Conservation (phyloP, 1,284 basidiomycete species). For the Tylopilus sp. region DNA sequence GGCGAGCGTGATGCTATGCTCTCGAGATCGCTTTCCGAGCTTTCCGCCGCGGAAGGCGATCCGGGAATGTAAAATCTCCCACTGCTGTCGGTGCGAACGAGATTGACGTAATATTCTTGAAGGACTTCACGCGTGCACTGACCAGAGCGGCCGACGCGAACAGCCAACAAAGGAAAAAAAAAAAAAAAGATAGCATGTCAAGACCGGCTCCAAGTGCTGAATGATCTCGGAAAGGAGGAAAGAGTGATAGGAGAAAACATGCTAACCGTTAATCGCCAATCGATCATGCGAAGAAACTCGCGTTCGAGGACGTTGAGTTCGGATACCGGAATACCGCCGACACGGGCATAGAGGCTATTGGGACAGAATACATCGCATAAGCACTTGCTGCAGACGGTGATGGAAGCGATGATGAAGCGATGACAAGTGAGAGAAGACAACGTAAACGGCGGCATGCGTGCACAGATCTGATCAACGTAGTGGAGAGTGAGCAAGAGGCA, state of each 20-base stretch:
- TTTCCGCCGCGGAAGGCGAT: conserved; percentile 16
- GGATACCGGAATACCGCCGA: conserved; percentile 85
- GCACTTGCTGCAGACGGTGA: conserved; percentile 86
- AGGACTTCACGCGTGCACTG: conserved; percentile 79
- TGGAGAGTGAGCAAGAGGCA: conserved; percentile 87
- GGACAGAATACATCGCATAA: conserved; percentile 93
- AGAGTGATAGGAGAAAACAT: conserved; percentile 22
- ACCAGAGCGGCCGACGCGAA: conserved; percentile 14
- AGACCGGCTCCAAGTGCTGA: conserved; percentile 22
- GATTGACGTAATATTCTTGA: conserved; percentile 82
- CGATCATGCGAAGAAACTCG: conserved; percentile 86
- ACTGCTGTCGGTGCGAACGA: conserved; percentile 71
- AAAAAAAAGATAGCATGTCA: conserved; percentile 25
- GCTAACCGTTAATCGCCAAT: conserved; percentile 90
- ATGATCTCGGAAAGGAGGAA: conserved; percentile 11
- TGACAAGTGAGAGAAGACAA: conserved; percentile 93
- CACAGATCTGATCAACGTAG: conserved; percentile 94
- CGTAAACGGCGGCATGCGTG: conserved; percentile 81
- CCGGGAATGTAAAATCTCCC: conserved; percentile 57
- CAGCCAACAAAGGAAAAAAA: conserved; percentile 11
- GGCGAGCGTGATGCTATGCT: conserved; percentile 55
- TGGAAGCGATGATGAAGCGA: conserved; percentile 89
- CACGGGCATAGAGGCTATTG: conserved; percentile 89
- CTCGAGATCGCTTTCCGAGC: conserved; percentile 57
- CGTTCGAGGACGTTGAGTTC: conserved; percentile 92